Percentiles rank a stretch among this genome's conserved stretches.
phyloP scores from a whole-genome alignment of 2,329 filamentous ascomycete species.

The Sarocladium oryzae region DNA sequence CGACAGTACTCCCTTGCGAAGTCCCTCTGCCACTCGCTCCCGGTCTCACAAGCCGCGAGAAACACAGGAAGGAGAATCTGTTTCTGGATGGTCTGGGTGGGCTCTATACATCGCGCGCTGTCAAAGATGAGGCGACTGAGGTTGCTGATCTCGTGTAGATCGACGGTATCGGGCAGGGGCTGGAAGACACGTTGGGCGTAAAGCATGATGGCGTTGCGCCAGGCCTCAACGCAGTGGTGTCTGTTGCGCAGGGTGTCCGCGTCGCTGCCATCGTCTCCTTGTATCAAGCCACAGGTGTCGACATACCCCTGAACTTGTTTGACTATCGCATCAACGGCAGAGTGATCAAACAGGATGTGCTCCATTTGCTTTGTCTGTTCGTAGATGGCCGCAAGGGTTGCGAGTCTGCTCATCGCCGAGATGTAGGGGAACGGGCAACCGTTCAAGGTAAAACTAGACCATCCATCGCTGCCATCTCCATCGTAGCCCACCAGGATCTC shows the following conservation, averaged over 20 bases:
- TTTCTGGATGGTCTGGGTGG: conserved; percentile 24
- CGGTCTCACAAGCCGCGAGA: conserved; percentile 17
- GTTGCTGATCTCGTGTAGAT: conserved; percentile 13
- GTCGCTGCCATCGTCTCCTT: neutral
- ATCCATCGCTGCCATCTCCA: neutral
- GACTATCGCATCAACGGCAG: neutral
- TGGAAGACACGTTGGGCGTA: conserved; percentile 26
- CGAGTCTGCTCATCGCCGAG: neutral
- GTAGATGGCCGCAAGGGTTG: neutral
- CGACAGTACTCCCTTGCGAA: conserved; percentile 7
- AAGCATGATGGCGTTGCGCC: conserved; percentile 25
- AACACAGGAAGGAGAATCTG: conserved; percentile 30
- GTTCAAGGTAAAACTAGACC: conserved; percentile 6
- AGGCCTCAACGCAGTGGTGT: conserved; percentile 28
- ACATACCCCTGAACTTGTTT: neutral
- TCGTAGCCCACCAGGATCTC: neutral
- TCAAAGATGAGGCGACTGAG: conserved; percentile 23
- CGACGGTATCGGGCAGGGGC: conserved; percentile 12
- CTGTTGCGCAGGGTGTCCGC: neutral
- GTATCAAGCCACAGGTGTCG: neutral
- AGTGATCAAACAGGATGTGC: neutral
- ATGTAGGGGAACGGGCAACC: conserved; percentile 5
- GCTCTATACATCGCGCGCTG: conserved; percentile 23
- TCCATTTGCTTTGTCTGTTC: conserved; percentile 7
- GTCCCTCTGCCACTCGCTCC: conserved; percentile 2